Percentiles rank a stretch among this genome's conserved stretches.
Conservation (phyloP, 441 rosid species). For the Kokia cookei region DNA sequence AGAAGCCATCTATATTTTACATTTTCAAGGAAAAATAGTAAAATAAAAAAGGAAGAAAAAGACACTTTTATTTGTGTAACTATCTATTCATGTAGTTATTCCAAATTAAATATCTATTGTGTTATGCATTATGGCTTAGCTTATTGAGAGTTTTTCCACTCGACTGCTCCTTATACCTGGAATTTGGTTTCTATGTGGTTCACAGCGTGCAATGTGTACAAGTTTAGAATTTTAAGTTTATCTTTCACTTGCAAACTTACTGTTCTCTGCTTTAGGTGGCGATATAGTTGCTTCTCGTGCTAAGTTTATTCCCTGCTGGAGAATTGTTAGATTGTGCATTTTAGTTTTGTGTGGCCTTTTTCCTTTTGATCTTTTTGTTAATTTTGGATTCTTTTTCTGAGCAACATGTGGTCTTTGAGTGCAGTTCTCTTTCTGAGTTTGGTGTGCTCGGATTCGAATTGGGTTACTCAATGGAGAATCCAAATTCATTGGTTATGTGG, state of each 20-base stretch:
- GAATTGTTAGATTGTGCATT: background rate
- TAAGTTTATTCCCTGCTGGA: background rate
- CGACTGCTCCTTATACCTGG: background rate
- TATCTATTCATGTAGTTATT: background rate
- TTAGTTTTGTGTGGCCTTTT: background rate
- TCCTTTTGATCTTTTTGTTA: background rate
- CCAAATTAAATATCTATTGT: background rate
- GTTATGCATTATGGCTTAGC: background rate
- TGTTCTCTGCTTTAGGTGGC: background rate
- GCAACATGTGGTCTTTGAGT: slow-evolving; percentile 12
- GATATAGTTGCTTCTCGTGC: background rate
- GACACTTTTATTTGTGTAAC: background rate
- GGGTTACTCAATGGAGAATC: slow-evolving; percentile 98
- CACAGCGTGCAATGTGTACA: background rate
- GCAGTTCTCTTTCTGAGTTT: slow-evolving; percentile 95
- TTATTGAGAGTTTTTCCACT: background rate
- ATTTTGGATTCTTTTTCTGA: background rate
- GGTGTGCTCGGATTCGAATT: slow-evolving; percentile 95
- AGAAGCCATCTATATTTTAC: background rate
- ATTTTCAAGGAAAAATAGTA: background rate
- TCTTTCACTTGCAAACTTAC: background rate
- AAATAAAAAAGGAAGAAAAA: background rate
- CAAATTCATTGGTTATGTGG: slow-evolving; percentile 92
- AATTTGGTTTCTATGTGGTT: background rate
- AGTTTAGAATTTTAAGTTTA: background rate